Evolutionary conservation across 2,329 filamentous ascomycete species (phyloP), one percentile per base, ranked within the genome.

Genomic region (Cyanodermella asteris): DNA sequence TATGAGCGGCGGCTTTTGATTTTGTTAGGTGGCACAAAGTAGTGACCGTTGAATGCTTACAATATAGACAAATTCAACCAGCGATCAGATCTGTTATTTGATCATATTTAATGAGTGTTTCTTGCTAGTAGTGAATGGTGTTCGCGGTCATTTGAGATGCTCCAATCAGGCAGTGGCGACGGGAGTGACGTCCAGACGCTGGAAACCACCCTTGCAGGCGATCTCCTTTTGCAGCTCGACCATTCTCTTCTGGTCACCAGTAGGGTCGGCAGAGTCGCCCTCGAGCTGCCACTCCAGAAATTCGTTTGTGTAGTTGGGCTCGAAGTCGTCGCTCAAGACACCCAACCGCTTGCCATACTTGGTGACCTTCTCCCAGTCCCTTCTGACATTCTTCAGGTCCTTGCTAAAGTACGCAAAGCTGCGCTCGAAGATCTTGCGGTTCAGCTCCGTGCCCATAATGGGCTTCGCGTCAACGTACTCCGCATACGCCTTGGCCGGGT

Each of bases 331-430:
- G n/a, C 61, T 55, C 29, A 81, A 42, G 13, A 81, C 68, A 3
- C 63, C 69, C 3, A 81, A 56, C 3, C 73, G 56, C 57, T 78
- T 76, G 16, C 74, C 73, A 41, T 81, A 81, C 34, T 56, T 59
- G 22, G 74, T 80, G 7, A 80, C 75, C 57, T 81, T 80, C 29
- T 58, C 48, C 74, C 74, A 81, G 50, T 81, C 74, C 23, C 75
- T 63, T 26, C 47, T 36, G 5, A 81, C 73, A 36, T 81, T 81
- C 61, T 75, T 72, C 34, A 80, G 42, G 36, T 80, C 72, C 34
- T 59, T 59, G 30, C 66, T 74, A 46, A 80, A 75, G 56, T 78
- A 80, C 12, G 73, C 72, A 38, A 65, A 81, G 37, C 67, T 74
- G 31, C 73, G 67, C 58, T 80, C 72, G 39, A 75, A 80, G 47